Percentiles rank a stretch among this genome's conserved stretches.
phyloP scores from a whole-genome alignment of 2,329 filamentous ascomycete genomes.

The Mariannaea elegans region DNA sequence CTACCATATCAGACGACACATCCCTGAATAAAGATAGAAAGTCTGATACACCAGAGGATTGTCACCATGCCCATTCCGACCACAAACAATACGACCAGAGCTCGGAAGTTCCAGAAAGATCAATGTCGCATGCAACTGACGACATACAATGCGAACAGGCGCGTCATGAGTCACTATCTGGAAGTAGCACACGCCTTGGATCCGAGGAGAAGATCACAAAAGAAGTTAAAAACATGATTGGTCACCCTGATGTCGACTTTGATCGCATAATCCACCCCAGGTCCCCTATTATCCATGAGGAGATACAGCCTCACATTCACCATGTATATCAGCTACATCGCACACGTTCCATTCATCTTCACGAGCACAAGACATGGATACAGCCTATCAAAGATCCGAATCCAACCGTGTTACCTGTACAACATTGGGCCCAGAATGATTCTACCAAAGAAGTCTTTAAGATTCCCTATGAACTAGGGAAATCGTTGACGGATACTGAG shows the following conservation, averaged over 20 bases:
- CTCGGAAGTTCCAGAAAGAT: no score
- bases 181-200: no score
- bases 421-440: slow-evolving; percentile 33
- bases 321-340: slow-evolving; percentile 32
- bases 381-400: slow-evolving; percentile 38
- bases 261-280: not conserved
- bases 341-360: slow-evolving; percentile 35
- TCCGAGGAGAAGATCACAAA: not conserved
- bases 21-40: no score
- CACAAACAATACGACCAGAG: no score
- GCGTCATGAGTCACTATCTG: no score
- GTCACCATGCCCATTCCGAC: no score
- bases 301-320: slow-evolving; percentile 31
- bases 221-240: not conserved
- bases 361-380: slow-evolving; percentile 33
- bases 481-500: slow-evolving; percentile 16
- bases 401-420: slow-evolving; percentile 31
- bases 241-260: not conserved
- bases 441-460: slow-evolving; percentile 41
- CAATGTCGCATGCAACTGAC: no score
- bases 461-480: slow-evolving; percentile 33
- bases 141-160: no score
- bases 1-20: no score
- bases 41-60: no score
- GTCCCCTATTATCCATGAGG: slow-evolving; percentile 1